Evolutionary conservation across 1,284 basidiomycete genomes (phyloP).

Genomic region (Rhodotorula sp.): DNA sequence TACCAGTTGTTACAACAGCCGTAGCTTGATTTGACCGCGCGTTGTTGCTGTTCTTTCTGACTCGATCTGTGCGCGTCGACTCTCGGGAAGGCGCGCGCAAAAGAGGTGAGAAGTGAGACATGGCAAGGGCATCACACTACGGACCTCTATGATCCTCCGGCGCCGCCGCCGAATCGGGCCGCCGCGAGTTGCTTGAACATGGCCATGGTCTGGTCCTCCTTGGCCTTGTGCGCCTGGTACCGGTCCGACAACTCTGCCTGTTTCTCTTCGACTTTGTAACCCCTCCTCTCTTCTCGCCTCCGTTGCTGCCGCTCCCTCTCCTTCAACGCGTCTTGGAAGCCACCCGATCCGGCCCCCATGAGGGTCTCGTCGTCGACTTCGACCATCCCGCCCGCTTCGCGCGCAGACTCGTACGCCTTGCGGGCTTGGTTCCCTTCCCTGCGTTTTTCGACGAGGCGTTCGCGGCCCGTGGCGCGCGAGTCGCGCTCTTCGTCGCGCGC

Average conservation of each 20-base stretch:
- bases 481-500: conserved; percentile 32
- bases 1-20: too few relatives aligned
- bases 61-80: background rate
- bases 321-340: conserved; percentile 30
- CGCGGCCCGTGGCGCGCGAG: conserved; percentile 36
- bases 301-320: conserved; percentile 17
- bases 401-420: conserved; percentile 19
- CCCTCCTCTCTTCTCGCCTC: conserved; percentile 20
- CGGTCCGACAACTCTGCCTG: conserved; percentile 32
- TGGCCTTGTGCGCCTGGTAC: conserved; percentile 13
- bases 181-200: conserved; percentile 35
- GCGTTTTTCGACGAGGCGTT: conserved; percentile 35
- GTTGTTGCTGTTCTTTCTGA: too few relatives aligned
- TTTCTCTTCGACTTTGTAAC: conserved; percentile 15
- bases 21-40: too few relatives aligned
- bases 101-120: too few relatives aligned
- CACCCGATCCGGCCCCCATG: conserved; percentile 17
- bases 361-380: conserved; percentile 32
- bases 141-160: too few relatives aligned
- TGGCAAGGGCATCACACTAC: too few relatives aligned
- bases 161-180: conserved; percentile 24
- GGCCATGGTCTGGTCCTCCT: conserved; percentile 40
- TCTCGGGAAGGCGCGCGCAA: background rate
- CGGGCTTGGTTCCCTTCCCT: conserved; percentile 21
- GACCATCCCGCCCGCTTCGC: conserved; percentile 29